Evolutionary conservation across 2,329 filamentous ascomycete genomes (phyloP).

Genomic region (Penicillium sp.): DNA sequence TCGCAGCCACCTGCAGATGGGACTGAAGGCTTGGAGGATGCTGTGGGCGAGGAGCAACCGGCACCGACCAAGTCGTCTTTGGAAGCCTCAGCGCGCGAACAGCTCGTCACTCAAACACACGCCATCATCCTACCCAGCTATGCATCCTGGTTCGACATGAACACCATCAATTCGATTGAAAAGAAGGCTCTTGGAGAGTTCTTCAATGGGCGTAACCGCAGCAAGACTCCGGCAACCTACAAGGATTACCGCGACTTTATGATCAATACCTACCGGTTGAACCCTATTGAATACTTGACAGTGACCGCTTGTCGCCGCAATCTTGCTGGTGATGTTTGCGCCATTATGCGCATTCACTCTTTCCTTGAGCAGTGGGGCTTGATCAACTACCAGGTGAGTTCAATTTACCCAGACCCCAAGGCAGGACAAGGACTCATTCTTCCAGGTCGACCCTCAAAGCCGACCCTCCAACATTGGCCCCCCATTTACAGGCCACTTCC

Average conservation of each 20-base stretch:
- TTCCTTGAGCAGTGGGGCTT: conserved; percentile 98
- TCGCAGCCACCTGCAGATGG: conserved; percentile 44
- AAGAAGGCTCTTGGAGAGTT: conserved; percentile 94
- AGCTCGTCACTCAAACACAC: conserved; percentile 88
- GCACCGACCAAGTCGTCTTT: conserved; percentile 71
- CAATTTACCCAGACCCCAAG: not conserved
- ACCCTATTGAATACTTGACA: conserved; percentile 91
- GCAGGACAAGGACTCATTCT: conserved; percentile 25
- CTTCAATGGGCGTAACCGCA: conserved; percentile 96
- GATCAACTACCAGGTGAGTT: conserved; percentile 90
- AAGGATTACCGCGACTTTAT: conserved; percentile 99
- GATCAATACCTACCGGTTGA: conserved; percentile 98
- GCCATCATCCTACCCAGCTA: conserved; percentile 96
- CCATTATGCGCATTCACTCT: conserved; percentile 96
- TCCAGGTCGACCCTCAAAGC: conserved; percentile 88
- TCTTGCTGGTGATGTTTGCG: conserved; percentile 92
- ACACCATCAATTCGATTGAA: conserved; percentile 81
- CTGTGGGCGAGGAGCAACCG: conserved; percentile 48
- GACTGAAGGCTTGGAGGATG: conserved; percentile 22
- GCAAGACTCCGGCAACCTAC: conserved; percentile 95
- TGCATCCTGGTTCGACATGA: conserved; percentile 99
- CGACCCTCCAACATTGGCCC: conserved; percentile 92
- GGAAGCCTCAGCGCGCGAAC: conserved; percentile 81
- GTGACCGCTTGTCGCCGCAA: conserved; percentile 95
- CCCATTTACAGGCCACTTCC: conserved; percentile 95